phyloP scores from a whole-genome alignment of 441 rosid genomes.

The Mallotus japonicus region DNA sequence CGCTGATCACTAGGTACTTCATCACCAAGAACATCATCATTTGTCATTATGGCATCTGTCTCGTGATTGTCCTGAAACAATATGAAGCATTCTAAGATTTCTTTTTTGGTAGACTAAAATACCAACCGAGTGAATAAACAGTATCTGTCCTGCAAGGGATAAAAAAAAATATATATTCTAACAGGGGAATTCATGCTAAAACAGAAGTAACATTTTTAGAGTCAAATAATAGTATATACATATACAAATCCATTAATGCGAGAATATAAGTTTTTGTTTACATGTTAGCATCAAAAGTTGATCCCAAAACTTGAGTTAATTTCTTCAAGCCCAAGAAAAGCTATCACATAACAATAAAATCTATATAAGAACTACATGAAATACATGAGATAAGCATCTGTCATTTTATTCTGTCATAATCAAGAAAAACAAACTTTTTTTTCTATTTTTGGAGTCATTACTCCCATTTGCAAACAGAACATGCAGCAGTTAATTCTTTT shows the following conservation, averaged over 20 bases:
- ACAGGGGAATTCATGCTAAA: constrained; percentile 17
- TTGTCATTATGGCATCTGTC: constrained; percentile 63
- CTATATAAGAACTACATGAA: neutral
- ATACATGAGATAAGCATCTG: neutral
- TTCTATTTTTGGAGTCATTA: neutral
- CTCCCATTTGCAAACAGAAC: neutral
- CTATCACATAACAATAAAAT: neutral
- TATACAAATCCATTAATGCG: too few species aligned
- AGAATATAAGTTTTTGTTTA: neutral
- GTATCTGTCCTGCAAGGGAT: neutral
- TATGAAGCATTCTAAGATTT: neutral
- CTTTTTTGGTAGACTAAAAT: neutral
- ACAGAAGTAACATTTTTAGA: neutral
- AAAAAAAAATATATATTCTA: neutral
- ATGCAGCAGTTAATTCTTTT: neutral
- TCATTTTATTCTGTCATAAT: neutral
- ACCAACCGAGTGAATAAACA: neutral
- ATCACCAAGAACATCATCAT: constrained; percentile 97
- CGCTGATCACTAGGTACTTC: constrained; percentile 85
- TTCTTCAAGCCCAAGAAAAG: neutral
- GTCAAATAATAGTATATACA: neutral
- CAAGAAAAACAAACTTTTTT: neutral
- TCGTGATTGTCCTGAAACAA: constrained; percentile 61
- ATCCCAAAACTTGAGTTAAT: neutral
- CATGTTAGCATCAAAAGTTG: neutral